phyloP scores from a whole-genome alignment of 805 yeast species.

The Saccharomycopsis fermentans region DNA sequence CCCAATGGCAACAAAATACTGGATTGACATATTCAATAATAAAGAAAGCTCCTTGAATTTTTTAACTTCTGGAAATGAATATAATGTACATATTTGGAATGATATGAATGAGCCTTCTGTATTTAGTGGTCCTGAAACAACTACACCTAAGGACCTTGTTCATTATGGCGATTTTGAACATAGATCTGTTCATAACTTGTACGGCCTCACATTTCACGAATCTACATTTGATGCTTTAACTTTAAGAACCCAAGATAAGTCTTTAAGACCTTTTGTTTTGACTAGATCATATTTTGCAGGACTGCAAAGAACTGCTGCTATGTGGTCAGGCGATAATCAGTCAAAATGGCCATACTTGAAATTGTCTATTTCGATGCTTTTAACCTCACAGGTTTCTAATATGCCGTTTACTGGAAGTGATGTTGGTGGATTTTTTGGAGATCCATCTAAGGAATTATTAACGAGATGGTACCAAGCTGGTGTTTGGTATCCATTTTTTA shows the following conservation, averaged over 20 bases:
- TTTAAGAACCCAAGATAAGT: slow-evolving; percentile 36
- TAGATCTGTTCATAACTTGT: slow-evolving; percentile 80
- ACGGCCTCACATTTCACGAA: slow-evolving; percentile 72
- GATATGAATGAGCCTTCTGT: slow-evolving; percentile 98
- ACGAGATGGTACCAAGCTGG: slow-evolving; percentile 96
- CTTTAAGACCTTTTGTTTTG: slow-evolving; percentile 67
- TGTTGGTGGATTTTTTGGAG: slow-evolving; percentile 93
- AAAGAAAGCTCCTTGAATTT: slow-evolving; percentile 25
- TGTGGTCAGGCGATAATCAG: slow-evolving; percentile 98
- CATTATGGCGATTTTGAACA: slow-evolving; percentile 83
- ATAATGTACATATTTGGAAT: slow-evolving; percentile 83
- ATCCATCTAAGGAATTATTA: slow-evolving; percentile 72
- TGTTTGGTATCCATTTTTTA: slow-evolving; percentile 89
- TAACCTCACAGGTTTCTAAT: slow-evolving; percentile 73
- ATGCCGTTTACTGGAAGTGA: slow-evolving; percentile 94
- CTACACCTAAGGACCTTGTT: slow-evolving; percentile 71
- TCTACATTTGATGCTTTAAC: slow-evolving; percentile 62
- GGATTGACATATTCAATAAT: slow-evolving; percentile 46
- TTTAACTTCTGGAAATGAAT: slow-evolving; percentile 36
- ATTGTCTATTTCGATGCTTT: slow-evolving; percentile 76
- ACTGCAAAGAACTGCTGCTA: slow-evolving; percentile 81
- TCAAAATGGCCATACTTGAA: slow-evolving; percentile 84
- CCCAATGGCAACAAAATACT: slow-evolving; percentile 47
- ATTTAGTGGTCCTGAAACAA: slow-evolving; percentile 89
- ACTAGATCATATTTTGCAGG: slow-evolving; percentile 87